Evolutionary conservation across 768 basidiomycete species (phyloP), one percentile per base, ranked within the genome.

Genomic region (Hemileccinum rubropunctum): DNA sequence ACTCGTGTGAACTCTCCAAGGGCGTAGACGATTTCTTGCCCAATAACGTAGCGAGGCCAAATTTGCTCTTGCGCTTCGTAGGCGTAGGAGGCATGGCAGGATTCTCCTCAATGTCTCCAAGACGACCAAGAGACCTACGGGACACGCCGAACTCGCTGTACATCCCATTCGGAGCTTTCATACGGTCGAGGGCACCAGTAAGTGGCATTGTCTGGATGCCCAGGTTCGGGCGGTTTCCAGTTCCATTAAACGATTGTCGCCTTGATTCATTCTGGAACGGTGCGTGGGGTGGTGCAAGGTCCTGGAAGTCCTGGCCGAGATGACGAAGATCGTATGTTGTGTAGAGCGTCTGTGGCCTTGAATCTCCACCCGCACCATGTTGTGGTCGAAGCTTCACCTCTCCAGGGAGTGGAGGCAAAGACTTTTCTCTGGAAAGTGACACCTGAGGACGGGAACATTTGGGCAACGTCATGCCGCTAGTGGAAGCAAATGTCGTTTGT

Each of bases 121-220:
- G 61, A 42, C 68, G 64, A 20, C 71, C 70, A 26, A 88, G 73
- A 6, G 84, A 84, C 53, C 77, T 71, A 18, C 80, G 78, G 12
- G 89, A 86, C 13, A 69, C 64, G 13, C 89, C 89, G 58, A 91
- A 91, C 64, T 91, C 88, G 49, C 81, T 81, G 52, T 88, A 91
- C 73, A 73, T 50, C 73, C 71, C 53, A 63, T 64, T 59, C 59
- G 69, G 49, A 18, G 42, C 33, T 47, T 65, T 70, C 21, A 60
- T 51, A 40, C 73, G 72, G 17, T 65, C 73, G n/a, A 65, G 65
- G 36, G 62, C 68, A 48, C 63, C 62, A 30, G 58, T 65, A 18
- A 56, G 49, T 26, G 81, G 81, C 64, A 80, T 65, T 10, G 78
- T 84, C 57, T 82, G 82, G 20, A 73, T 56, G 9, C 62, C 71